Evolutionary conservation across 129 eudicot species (phyloP), one percentile per base, ranked within the genome.

Genomic region (Silybum marianum): DNA sequence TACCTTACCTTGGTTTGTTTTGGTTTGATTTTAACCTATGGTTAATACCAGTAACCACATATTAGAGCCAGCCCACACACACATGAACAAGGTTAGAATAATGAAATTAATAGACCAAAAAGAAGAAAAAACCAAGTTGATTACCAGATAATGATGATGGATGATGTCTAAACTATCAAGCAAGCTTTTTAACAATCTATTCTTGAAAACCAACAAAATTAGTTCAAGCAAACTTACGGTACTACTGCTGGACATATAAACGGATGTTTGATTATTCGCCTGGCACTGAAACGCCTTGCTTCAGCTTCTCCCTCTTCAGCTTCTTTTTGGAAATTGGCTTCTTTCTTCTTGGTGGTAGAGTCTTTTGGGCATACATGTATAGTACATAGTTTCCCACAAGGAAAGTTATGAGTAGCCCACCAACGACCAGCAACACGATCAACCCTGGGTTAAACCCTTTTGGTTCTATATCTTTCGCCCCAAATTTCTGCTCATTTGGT

Each of bases 271-370:
- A 44, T 72, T 93, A 93, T 86, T 95, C 99, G 86, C 99, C 99
- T 0, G 99, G 98, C 19, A 95, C 92, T 40, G 99, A 87, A 75
- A 95, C 98, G 16, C 99, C 99, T 88, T 95, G 98, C 92, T 93
- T 95, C 90, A 95, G 89, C 76, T 92, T 95, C 82, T 95, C 99
- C 91, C 79, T 91, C 90, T 95, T 95, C 92, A 95, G 73, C 97
- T 95, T 95, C 97, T 95, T 95, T 95, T 95, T 95, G 66, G 98
- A 93, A 74, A 95, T 60, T 2, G 99, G 97, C 90, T 95, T 95
- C 98, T 95, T 95, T 82, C 88, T 95, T 90, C 92, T 95, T 23
- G 97, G 98, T 62, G 99, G 99, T 60, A 95, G 89, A 46, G 90
- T 89, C 88, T 89, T 95, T 72, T 92, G 99, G 10, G 99, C 99